Percentiles rank a stretch among this genome's conserved stretches.
These are phyloP conservation scores for Zygoascus meyerae DNA, from an alignment of 1,139 yeast genomes.

Conservation along the genomic window DNA sequence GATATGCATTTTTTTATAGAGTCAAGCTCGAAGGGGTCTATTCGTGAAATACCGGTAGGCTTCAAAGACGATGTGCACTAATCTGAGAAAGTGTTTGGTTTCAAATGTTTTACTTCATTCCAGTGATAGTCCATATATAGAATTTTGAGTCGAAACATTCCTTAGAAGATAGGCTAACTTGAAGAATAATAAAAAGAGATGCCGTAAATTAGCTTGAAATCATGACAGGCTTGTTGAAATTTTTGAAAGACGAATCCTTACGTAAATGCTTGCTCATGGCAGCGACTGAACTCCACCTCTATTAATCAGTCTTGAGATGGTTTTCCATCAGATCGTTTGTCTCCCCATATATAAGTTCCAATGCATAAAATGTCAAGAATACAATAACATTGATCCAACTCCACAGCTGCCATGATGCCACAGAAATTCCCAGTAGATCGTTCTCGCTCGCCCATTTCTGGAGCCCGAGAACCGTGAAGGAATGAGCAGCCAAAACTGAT, in stretches of 20 bases:
- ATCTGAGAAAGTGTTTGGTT: slow-evolving; percentile 14
- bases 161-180: no score
- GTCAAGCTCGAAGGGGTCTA: slow-evolving; percentile 76
- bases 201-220: no score
- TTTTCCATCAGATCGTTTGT: slow-evolving; percentile 22
- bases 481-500: slow-evolving; percentile 2
- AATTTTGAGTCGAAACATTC: no score
- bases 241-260: no score
- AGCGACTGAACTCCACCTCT: neutral
- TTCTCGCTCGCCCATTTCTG: slow-evolving; percentile 18
- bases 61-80: slow-evolving; percentile 46
- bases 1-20: slow-evolving; percentile 46
- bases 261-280: no score
- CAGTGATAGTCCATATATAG: no score
- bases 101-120: neutral
- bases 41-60: slow-evolving; percentile 19
- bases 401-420: slow-evolving; percentile 77
- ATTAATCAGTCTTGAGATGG: slow-evolving; percentile 6
- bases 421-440: slow-evolving; percentile 52
- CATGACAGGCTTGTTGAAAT: no score
- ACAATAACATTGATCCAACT: slow-evolving; percentile 89
- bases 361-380: slow-evolving; percentile 69
- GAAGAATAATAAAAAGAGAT: no score
- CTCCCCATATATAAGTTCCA: slow-evolving; percentile 53
- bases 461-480: slow-evolving; percentile 11